phyloP scores from a whole-genome alignment of 2,329 filamentous ascomycete genomes.

The Harringtonia aguacate region DNA sequence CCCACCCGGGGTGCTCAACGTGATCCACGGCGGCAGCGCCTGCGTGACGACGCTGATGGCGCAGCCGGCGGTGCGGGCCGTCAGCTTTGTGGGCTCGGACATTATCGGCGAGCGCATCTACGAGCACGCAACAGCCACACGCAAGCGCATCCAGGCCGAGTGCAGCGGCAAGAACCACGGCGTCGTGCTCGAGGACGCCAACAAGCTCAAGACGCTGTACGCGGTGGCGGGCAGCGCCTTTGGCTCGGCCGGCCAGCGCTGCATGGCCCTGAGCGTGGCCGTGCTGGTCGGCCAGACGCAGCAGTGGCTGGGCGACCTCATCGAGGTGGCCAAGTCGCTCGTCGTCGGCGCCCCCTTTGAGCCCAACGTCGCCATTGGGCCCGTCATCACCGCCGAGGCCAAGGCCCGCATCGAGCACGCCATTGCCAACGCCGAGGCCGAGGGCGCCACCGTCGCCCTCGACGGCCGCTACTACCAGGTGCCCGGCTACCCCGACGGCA shows the following conservation, averaged over 20 bases:
- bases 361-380: constrained; percentile 67
- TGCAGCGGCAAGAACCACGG: constrained; percentile 83
- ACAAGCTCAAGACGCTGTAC: constrained; percentile 82
- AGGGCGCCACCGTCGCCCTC: constrained; percentile 66
- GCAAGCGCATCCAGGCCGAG: constrained; percentile 81
- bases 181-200: constrained; percentile 71
- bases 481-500: constrained; percentile 70
- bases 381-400: constrained; percentile 68
- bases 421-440: constrained; percentile 64
- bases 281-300: constrained; percentile 74
- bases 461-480: constrained; percentile 68
- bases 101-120: constrained; percentile 85
- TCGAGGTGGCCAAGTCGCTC: constrained; percentile 61
- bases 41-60: constrained; percentile 80
- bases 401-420: constrained; percentile 67
- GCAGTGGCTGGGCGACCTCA: constrained; percentile 69
- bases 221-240: constrained; percentile 75
- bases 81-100: constrained; percentile 78
- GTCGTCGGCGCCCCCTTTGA: constrained; percentile 49
- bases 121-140: constrained; percentile 64
- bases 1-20: constrained; percentile 69
- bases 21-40: constrained; percentile 68
- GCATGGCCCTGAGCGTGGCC: constrained; percentile 77
- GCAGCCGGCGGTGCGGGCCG: constrained; percentile 72
- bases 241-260: constrained; percentile 73